Conservation (phyloP, 2,329 filamentous ascomycete genomes). For the Pleoardoris graminearum region DNA sequence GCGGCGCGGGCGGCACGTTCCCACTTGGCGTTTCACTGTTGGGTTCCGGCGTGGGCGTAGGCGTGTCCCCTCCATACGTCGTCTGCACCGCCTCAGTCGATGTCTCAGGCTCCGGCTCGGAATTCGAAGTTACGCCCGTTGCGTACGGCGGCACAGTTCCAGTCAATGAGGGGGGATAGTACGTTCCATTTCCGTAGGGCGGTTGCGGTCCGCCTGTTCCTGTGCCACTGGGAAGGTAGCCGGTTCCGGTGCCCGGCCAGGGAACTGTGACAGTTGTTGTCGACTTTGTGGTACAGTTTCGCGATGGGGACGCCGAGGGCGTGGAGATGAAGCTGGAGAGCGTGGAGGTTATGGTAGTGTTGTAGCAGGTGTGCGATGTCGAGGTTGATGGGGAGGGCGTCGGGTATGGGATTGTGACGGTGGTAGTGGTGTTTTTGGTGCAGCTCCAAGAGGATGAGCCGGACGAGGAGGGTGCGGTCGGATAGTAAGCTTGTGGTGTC, state of each 20-base stretch:
- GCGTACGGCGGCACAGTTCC: neutral
- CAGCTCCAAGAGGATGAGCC: neutral
- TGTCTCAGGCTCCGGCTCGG: neutral
- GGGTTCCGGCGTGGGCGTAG: neutral
- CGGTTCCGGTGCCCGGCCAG: conserved; percentile 1
- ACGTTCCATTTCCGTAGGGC: neutral
- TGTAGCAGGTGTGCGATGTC: neutral
- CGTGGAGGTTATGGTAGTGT: conserved; percentile 3
- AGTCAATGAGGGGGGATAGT: neutral
- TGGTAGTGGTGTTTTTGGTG: neutral
- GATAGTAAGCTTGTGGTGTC: neutral
- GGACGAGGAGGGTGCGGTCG: neutral
- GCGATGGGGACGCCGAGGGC: neutral
- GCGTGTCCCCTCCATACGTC: neutral
- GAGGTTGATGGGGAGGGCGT: neutral
- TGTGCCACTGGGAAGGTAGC: neutral
- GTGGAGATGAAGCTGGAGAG: neutral
- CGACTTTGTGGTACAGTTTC: neutral
- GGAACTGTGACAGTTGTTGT: neutral
- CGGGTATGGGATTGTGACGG: neutral
- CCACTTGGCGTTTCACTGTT: neutral
- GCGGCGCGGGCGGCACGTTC: neutral
- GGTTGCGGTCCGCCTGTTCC: neutral
- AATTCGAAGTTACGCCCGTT: neutral
- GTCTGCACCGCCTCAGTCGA: neutral